Base-by-base conservation (phyloP, 345 rosid genomes). In the Leavenworthia alabamica region DNA sequence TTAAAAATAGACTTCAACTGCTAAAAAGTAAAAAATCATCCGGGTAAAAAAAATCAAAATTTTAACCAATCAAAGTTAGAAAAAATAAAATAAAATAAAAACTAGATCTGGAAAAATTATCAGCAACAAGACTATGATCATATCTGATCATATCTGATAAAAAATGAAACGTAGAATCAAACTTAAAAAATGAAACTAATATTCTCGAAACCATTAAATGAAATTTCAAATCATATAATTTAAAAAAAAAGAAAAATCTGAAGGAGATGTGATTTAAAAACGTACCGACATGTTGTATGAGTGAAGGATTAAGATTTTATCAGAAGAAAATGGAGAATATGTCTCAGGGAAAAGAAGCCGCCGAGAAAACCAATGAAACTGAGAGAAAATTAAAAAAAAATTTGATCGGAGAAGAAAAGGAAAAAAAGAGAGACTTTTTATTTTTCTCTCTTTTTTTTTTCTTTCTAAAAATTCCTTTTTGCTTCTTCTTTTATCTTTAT, bases 231-330 rank as follows among this genome's bases (percentile, higher is more conserved):
- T 10, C 15, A 40, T 12, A 8, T 12, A 8, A n/a, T 27, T 4
- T 20, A 33, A 50, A 59, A 14, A 2, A 1, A 1, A 17, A 14
- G 0, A 17, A 14, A 31, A 51, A 1, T 5, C 5, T 27, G 0
- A 2, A 2, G 2, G 28, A 13, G 45, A 54, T 17, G 16, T 6
- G 59, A 46, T 62, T 42, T n/a, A n/a, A 28, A 11, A 69, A 64
- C 75, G 49, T 64, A 71, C 75, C 75, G 75, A 71, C 75, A 71
- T 71, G 61, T 29, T 28, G 42, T 17, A 49, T 64, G 60, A 52
- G 40, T 46, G 43, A 47, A 60, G 62, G 67, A 43, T 41, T 16
- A 62, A 71, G 61, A 56, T n/a, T 35, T 57, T 48, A 8, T 57
- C 55, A 71, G 17, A 51, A 47, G 65, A 48, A 71, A 35, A 45